Evolutionary conservation across 352 stramenopile species (phyloP).

Genomic region (Phytophthora citrophthora): DNA sequence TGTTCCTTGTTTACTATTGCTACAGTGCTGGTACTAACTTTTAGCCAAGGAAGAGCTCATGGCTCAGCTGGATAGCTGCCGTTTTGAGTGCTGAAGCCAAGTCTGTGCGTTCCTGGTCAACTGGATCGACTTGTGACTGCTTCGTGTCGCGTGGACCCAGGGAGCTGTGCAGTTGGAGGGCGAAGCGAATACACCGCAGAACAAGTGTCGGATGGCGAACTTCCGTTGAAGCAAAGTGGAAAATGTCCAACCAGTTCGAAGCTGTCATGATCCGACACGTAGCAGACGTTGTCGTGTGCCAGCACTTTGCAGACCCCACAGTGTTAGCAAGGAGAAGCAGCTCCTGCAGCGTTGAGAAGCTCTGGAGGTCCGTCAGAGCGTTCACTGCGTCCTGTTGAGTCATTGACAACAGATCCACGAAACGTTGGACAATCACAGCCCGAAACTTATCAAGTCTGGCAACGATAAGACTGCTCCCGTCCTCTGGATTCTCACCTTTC

Average conservation of each 20-base stretch:
- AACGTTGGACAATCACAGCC: constrained; percentile 14
- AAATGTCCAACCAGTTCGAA: constrained; percentile 33
- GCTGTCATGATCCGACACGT: constrained; percentile 37
- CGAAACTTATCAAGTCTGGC: constrained; percentile 6
- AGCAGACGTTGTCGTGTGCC: constrained; percentile 43
- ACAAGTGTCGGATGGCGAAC: constrained; percentile 47
- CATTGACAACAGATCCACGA: constrained; percentile 20
- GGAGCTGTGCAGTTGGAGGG: constrained; percentile 24
- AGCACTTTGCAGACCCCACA: constrained; percentile 33
- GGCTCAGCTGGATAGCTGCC: constrained; percentile 30
- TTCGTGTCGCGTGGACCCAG: constrained; percentile 5
- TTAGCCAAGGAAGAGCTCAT: constrained; percentile 27
- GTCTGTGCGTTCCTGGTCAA: constrained; percentile 10
- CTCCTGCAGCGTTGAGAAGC: constrained; percentile 13
- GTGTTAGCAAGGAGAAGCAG: constrained; percentile 32
- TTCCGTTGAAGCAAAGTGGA: constrained; percentile 32
- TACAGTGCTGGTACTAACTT: background rate
- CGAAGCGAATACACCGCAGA: constrained; percentile 39
- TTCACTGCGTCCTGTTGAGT: constrained; percentile 20
- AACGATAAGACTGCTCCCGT: background rate
- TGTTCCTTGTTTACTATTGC: background rate
- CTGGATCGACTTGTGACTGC: constrained; percentile 15
- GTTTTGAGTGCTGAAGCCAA: constrained; percentile 20
- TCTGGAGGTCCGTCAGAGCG: constrained; percentile 13
- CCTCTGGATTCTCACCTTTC: background rate